phyloP scores from a whole-genome alignment of 2,329 filamentous ascomycete genomes.

The Boeremia lycopersici region DNA sequence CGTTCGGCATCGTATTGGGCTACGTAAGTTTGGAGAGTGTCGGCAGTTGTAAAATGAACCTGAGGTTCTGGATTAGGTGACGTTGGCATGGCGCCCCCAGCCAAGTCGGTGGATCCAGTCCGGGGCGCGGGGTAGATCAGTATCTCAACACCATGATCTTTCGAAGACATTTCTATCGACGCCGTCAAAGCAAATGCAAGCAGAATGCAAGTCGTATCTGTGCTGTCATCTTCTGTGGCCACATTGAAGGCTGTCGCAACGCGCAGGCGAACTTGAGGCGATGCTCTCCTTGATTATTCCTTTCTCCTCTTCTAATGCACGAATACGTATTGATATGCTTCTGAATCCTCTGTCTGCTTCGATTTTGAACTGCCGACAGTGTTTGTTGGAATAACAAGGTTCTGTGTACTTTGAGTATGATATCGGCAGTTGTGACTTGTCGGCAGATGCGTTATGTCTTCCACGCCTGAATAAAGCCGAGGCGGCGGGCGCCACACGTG shows the following conservation, averaged over 20 bases:
- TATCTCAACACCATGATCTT: neutral
- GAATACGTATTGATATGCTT: neutral
- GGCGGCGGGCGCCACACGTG: neutral
- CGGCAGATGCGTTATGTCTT: conserved; percentile 13
- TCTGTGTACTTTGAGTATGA: neutral
- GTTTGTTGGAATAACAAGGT: neutral
- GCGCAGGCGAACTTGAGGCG: too few species aligned
- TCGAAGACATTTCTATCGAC: neutral
- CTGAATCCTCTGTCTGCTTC: conserved; percentile 3
- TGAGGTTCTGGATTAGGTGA: neutral
- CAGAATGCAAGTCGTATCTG: too few species aligned
- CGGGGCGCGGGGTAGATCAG: conserved; percentile 4
- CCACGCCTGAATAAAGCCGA: neutral
- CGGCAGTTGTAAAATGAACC: conserved; percentile 13
- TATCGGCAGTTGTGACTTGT: conserved; percentile 15
- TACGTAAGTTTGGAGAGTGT: conserved; percentile 4
- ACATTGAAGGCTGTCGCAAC: neutral
- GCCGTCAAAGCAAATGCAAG: too few species aligned
- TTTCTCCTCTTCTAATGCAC: neutral
- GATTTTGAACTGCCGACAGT: conserved; percentile 11
- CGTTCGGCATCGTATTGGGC: neutral
- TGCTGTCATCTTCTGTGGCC: too few species aligned
- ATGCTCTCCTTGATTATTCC: neutral
- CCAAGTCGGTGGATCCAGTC: neutral
- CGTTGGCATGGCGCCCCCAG: neutral